Conservation (phyloP, 1,284 basidiomycete genomes). For the Thecaphora thlaspeos region DNA sequence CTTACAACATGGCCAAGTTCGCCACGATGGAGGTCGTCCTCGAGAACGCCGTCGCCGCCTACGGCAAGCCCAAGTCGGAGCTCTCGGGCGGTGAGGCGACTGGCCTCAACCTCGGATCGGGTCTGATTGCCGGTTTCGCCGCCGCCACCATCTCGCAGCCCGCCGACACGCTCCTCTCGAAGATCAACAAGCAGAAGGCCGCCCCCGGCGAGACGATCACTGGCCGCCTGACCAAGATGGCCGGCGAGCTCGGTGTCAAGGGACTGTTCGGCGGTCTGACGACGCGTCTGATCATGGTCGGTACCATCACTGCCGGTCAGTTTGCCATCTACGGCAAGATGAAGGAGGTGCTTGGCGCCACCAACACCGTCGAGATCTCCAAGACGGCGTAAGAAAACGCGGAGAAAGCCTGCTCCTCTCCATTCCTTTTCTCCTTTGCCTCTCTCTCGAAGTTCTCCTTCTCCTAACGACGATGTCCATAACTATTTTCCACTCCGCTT, state of each 20-base stretch:
- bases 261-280: constrained; percentile 63
- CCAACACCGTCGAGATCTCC: constrained; percentile 58
- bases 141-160: constrained; percentile 57
- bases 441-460: too few relatives aligned
- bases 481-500: too few relatives aligned
- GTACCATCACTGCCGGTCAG: constrained; percentile 63
- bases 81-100: constrained; percentile 54
- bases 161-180: constrained; percentile 60
- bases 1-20: constrained; percentile 63
- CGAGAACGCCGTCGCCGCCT: constrained; percentile 61
- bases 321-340: constrained; percentile 62
- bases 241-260: constrained; percentile 61
- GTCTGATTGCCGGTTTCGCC: constrained; percentile 57
- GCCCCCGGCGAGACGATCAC: constrained; percentile 62
- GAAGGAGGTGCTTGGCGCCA: constrained; percentile 62
- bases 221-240: constrained; percentile 61
- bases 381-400: constrained; percentile 21
- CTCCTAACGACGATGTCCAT: too few relatives aligned
- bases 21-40: constrained; percentile 55
- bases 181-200: constrained; percentile 67
- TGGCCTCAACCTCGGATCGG: constrained; percentile 54
- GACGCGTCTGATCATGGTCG: constrained; percentile 58
- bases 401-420: too few relatives aligned
- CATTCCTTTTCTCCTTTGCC: too few relatives aligned
- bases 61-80: constrained; percentile 62